A percentile compares a stretch with the other conserved stretches of the same genome.
Conservation (phyloP, 2,329 filamentous ascomycete species). For the Penicillium rolfsii region DNA sequence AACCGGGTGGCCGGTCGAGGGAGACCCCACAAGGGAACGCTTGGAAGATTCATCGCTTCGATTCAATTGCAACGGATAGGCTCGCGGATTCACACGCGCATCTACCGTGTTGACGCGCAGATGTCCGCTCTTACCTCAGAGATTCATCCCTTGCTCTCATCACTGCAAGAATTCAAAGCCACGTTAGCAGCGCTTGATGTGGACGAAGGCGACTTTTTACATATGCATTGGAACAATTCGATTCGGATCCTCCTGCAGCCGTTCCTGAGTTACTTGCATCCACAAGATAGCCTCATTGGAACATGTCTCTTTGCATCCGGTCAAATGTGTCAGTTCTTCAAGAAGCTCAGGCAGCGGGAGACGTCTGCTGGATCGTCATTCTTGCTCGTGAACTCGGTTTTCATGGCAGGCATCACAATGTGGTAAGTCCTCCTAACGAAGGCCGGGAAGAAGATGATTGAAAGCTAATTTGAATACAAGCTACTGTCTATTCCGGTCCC, state of each 20-base stretch:
- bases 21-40: not conserved
- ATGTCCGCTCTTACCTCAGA: constrained; percentile 9
- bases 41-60: constrained; percentile 17
- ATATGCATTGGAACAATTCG: constrained; percentile 31
- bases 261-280: constrained; percentile 20
- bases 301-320: constrained; percentile 23
- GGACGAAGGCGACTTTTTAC: constrained; percentile 25
- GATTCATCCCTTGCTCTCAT: constrained; percentile 17
- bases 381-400: constrained; percentile 17
- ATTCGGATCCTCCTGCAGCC: constrained; percentile 26
- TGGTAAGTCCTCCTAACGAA: constrained; percentile 8
- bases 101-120: constrained; percentile 25
- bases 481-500: constrained; percentile 28
- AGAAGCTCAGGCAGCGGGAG: constrained; percentile 14
- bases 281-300: constrained; percentile 15
- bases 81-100: constrained; percentile 19
- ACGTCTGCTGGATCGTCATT: constrained; percentile 12
- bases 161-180: constrained; percentile 19
- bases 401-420: constrained; percentile 19
- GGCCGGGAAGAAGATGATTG: not conserved
- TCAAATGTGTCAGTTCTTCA: constrained; percentile 30
- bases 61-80: constrained; percentile 25
- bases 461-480: constrained; percentile 8
- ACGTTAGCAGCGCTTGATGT: constrained; percentile 15
- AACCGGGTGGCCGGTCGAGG: not conserved